Evolutionary conservation across 2,329 filamentous ascomycete species (phyloP).

Genomic region (Trichoderma sp.): DNA sequence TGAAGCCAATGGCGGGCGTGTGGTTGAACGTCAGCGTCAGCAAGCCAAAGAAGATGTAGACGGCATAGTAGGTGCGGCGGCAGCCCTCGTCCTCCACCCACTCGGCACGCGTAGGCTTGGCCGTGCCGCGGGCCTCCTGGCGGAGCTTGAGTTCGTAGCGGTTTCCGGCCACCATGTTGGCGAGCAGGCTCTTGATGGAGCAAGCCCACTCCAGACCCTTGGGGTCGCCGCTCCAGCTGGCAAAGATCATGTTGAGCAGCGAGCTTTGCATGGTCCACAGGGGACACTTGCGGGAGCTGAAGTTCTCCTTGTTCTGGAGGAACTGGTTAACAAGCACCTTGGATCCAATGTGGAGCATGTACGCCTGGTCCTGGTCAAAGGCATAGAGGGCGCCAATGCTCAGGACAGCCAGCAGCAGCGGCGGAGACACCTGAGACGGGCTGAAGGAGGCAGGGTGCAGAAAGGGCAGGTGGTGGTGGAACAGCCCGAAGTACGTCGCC

Average conservation of each 20-base stretch:
- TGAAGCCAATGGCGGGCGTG: conserved; percentile 96
- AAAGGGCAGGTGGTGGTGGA: conserved; percentile 96
- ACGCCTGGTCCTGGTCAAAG: conserved; percentile 95
- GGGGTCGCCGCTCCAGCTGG: conserved; percentile 97
- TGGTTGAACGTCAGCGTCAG: conserved; percentile 96
- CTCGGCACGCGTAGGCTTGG: conserved; percentile 76
- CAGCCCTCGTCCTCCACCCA: conserved; percentile 98
- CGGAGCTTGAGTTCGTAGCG: conserved; percentile 94
- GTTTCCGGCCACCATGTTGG: conserved; percentile 98
- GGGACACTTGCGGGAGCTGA: conserved; percentile 95
- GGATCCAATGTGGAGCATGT: conserved; percentile 95
- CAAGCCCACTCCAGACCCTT: conserved; percentile 98
- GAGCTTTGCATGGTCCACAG: conserved; percentile 98
- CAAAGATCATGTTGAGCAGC: conserved; percentile 96
- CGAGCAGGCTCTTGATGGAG: conserved; percentile 95
- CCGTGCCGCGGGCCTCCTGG: conserved; percentile 79
- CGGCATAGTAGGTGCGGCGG: conserved; percentile 93
- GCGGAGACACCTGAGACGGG: conserved; percentile 76
- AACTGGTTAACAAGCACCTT: conserved; percentile 98
- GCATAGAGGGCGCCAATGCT: conserved; percentile 96
- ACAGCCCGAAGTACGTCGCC: conserved; percentile 93
- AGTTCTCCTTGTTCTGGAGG: conserved; percentile 96
- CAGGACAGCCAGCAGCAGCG: conserved; percentile 83
- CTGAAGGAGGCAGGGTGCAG: conserved; percentile 90
- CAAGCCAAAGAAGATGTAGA: conserved; percentile 98